phyloP scores from a whole-genome alignment of 805 yeast species.

The Soucietia sequanensis region DNA sequence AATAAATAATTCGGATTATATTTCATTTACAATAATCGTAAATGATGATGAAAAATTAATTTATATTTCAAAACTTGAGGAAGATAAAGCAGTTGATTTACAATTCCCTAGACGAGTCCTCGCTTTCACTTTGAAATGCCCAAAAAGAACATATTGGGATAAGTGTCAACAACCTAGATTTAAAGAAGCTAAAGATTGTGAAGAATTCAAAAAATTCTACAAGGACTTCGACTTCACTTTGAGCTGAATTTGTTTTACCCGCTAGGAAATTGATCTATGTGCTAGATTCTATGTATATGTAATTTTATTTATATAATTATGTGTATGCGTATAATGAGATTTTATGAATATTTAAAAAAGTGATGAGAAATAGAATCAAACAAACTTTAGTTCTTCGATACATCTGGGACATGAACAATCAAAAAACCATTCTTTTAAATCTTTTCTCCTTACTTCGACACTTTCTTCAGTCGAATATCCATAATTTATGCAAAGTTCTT shows the following conservation, averaged over 20 bases:
- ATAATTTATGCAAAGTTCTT: slow-evolving; percentile 60
- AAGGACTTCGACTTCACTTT: slow-evolving; percentile 52
- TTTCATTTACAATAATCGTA: slow-evolving; percentile 30
- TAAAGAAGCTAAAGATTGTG: slow-evolving; percentile 66
- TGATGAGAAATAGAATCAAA: not conserved
- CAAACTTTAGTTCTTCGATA: slow-evolving; percentile 13
- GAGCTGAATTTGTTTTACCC: too few relatives aligned
- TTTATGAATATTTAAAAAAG: too few relatives aligned
- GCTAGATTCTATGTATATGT: too few relatives aligned
- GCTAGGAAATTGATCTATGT: not conserved
- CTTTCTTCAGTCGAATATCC: slow-evolving; percentile 48
- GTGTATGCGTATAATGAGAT: too few relatives aligned
- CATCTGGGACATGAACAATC: slow-evolving; percentile 54
- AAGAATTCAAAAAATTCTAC: slow-evolving; percentile 56
- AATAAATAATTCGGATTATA: slow-evolving; percentile 34
- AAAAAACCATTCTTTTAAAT: slow-evolving; percentile 58
- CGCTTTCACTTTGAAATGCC: slow-evolving; percentile 59
- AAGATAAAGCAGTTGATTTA: slow-evolving; percentile 54
- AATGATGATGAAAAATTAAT: slow-evolving; percentile 14
- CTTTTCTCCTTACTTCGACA: slow-evolving; percentile 38
- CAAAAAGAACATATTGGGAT: slow-evolving; percentile 73
- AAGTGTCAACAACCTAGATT: slow-evolving; percentile 62
- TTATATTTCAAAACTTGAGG: slow-evolving; percentile 18
- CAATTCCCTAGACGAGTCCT: slow-evolving; percentile 83
- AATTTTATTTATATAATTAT: too few relatives aligned